Base-by-base conservation (phyloP, 1,284 basidiomycete genomes). In the Apiotrichum sp. region DNA sequence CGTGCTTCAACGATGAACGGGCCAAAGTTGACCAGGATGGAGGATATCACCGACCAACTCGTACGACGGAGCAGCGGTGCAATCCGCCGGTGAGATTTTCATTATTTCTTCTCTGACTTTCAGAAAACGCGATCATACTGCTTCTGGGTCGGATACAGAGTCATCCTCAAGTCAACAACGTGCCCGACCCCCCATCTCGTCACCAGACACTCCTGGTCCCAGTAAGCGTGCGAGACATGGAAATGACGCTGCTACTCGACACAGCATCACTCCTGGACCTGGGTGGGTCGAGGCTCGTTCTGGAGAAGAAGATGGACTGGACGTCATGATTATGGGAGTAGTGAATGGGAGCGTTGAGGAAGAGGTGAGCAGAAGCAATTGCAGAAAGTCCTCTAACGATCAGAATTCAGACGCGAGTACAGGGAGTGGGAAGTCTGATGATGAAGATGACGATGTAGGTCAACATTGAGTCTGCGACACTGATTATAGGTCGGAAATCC, bases 241-340 rank as follows among this genome's bases (percentile, higher is more conserved):
- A n/a, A n/a, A n/a, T 6, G 35, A 36, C 35, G 35, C 11, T 36
- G 62, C 64, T 1, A 74, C 71, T 2, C 53, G 57, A 1, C 72
- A 72, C 61, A 46, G 38, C 2, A 36, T 61, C 2, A 44, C 66
- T 0, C 31, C 43, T 9, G 68, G 67, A 3, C 66, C 67, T 2
- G 65, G 70, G 5, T 74, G 72, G 72, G 43, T 57, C 13, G 51
- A 55, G 11, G 56, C 59, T 1, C 32, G 16, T 0, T 56, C 22
- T 3, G 56, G 50, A 2, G 52, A 61, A 22, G 52, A 62, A 47
- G 72, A 74, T 55, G 71, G 57, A 0, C 56, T 74, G 34, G 72
- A 74, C 47, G 59, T 60, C 5, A 58, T 74, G 60, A 72, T 74
- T 2, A 60, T 59, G 0, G 72, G 71, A 2, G 50, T 73, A 1